These are phyloP conservation scores for Saksenaea vasiformis DNA, from an alignment of 371 early-diverging fungal species.

Conservation along the genomic window DNA sequence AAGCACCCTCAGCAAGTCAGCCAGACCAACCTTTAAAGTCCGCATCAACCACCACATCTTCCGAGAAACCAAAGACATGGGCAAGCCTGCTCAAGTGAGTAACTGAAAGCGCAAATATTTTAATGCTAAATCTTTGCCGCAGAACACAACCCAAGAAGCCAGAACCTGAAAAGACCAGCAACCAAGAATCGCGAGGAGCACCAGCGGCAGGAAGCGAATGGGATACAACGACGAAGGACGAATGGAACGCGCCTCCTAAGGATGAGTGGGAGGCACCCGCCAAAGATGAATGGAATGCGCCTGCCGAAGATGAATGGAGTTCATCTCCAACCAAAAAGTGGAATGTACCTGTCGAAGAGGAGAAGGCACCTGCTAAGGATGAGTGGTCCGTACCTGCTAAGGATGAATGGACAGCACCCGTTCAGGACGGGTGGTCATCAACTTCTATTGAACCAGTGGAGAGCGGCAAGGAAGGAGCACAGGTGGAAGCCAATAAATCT, in stretches of 20 bases:
- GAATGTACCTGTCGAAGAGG: conserved; percentile 14
- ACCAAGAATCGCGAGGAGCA: conserved; percentile 16
- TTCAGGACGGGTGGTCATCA: conserved; percentile 27
- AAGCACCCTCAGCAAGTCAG: conserved; percentile 8
- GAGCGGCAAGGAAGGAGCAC: conserved; percentile 5
- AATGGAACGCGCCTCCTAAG: conserved; percentile 2
- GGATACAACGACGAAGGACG: conserved; percentile 17
- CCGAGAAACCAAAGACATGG: conserved; percentile 63
- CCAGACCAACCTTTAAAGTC: conserved; percentile 26
- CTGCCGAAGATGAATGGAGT: conserved; percentile 24
- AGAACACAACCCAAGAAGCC: conserved; percentile 45
- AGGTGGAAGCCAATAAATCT: neutral
- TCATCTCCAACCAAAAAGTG: conserved; percentile 13
- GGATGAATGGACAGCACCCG: conserved; percentile 5
- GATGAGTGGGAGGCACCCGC: conserved; percentile 19
- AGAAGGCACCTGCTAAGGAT: conserved; percentile 14
- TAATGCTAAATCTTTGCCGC: conserved; percentile 1
- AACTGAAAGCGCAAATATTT: neutral
- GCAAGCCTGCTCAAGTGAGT: conserved; percentile 74
- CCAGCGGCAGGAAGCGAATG: conserved; percentile 15
- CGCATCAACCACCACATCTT: conserved; percentile 33
- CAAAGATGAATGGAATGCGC: conserved; percentile 20
- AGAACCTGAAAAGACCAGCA: conserved; percentile 32
- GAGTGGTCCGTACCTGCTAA: conserved; percentile 13
- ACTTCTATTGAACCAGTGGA: conserved; percentile 9